Evolutionary conservation across 768 basidiomycete genomes (phyloP).

Genomic region (Chalciporus pseudorubinellus): DNA sequence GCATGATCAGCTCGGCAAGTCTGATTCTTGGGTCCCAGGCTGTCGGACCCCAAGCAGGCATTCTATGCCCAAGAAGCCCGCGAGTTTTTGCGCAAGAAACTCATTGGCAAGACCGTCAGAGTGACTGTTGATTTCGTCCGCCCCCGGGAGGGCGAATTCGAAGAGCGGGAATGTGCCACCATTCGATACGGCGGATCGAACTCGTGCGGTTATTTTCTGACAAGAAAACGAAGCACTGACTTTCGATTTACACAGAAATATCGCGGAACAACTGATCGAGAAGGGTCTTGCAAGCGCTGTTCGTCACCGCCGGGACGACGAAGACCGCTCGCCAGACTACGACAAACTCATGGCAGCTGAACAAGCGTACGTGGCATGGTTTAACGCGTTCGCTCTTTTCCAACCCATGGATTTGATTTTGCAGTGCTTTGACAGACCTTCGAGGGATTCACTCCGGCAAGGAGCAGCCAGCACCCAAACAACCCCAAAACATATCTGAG

Average conservation of each 20-base stretch:
- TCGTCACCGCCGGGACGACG: constrained; percentile 92
- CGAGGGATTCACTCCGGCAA: constrained; percentile 93
- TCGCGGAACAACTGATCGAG: constrained; percentile 91
- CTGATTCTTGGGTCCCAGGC: constrained; percentile 40
- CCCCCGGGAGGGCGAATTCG: constrained; percentile 89
- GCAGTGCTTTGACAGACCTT: constrained; percentile 71
- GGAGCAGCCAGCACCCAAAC: constrained; percentile 74
- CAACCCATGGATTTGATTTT: constrained; percentile 9
- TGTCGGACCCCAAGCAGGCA: constrained; percentile 82
- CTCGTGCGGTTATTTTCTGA: constrained; percentile 41
- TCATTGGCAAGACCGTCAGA: constrained; percentile 87
- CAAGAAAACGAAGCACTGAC: background rate
- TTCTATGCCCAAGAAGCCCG: constrained; percentile 89
- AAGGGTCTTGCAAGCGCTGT: constrained; percentile 89
- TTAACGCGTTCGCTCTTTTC: background rate
- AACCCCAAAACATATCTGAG: constrained; percentile 91
- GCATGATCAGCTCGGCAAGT: background rate
- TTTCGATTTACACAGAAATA: constrained; percentile 59
- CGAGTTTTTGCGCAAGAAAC: constrained; percentile 87
- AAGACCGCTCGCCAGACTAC: constrained; percentile 92
- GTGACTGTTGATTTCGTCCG: constrained; percentile 88
- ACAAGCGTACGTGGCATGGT: constrained; percentile 64
- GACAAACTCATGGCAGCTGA: constrained; percentile 96
- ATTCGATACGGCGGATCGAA: constrained; percentile 81
- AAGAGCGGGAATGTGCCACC: constrained; percentile 90